Percentiles rank a stretch among this genome's conserved stretches.
These are phyloP conservation scores for Xylaria cubensis DNA, from an alignment of 495 filamentous ascomycete species.

Conservation along the genomic window DNA sequence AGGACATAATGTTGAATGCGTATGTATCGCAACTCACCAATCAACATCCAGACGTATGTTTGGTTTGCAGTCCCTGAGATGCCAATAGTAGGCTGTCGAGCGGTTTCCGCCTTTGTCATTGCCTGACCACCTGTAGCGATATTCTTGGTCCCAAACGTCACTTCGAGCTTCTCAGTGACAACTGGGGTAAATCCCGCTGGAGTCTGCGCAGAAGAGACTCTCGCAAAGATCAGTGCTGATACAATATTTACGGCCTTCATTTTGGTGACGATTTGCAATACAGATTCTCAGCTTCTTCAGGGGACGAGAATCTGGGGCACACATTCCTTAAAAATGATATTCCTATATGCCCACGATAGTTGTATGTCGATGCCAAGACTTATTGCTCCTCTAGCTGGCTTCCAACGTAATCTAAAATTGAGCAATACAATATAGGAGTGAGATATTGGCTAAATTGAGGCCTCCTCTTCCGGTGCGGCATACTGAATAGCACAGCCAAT, in stretches of 20 bases:
- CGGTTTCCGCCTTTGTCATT: conserved; percentile 47
- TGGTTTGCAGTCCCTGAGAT: conserved; percentile 43
- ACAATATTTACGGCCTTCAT: conserved; percentile 37
- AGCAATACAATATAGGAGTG: conserved; percentile 13
- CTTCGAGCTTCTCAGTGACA: conserved; percentile 49
- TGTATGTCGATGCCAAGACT: too few relatives aligned
- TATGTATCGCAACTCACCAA: conserved; percentile 40
- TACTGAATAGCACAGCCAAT: not conserved
- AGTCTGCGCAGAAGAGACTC: conserved; percentile 46
- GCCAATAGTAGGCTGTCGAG: conserved; percentile 51
- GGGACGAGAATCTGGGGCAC: not conserved
- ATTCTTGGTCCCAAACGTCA: conserved; percentile 51
- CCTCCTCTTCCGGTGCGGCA: conserved; percentile 12
- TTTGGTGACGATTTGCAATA: conserved; percentile 18
- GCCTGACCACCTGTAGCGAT: conserved; percentile 47
- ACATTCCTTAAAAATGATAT: conserved; percentile 18
- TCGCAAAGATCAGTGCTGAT: conserved; percentile 33
- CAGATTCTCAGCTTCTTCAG: not conserved
- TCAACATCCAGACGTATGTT: conserved; percentile 55
- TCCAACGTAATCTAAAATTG: conserved; percentile 6
- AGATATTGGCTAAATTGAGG: conserved; percentile 19
- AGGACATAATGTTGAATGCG: not conserved
- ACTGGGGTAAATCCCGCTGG: conserved; percentile 49
- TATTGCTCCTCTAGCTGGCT: not conserved
- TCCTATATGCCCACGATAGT: not conserved